Evolutionary conservation across 331 rosid species (phyloP), one percentile per base, ranked within the genome.

Genomic region (Quercus lobata): DNA sequence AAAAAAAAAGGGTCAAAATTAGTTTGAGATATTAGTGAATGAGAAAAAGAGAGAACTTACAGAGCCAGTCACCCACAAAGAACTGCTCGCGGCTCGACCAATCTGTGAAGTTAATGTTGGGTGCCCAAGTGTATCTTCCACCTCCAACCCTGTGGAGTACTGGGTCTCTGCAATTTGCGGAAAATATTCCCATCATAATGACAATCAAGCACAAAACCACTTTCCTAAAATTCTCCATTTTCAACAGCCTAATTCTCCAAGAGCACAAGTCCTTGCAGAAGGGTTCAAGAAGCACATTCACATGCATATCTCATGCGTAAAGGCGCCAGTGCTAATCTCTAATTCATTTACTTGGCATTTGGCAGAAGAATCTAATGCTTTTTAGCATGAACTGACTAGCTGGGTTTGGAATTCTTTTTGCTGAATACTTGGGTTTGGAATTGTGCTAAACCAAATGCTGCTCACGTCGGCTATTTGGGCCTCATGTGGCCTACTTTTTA

Each of bases 101-200:
- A 0, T 84, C 68, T 9, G 90, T 86, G 80, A 87, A 82, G 90
- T 89, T 90, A 71, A 77, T 16, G 25, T 78, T 35, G n/a, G 87
- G 89, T 7, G 58, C 57, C 97, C 97, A 92, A 4, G 80, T 86
- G 16, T 19, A 71, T 54, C 84, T 83, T 79, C 93, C 96, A 69
- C 98, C 98, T 80, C 98, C 97, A 75, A 92, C 89, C 78, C 87
- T 90, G 55, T 90, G 94, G 9, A 94, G 79, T 7, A 72, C 78
- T 10, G 87, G 88, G 8, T 87, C 76, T 80, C 89, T 82, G 71
- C 91, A 81, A 72, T 85, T 89, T 18, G 19, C 72, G 21, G 3
- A 56, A 61, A 68, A 49, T 70, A 37, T 53, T 1, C 81, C 62
- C 32, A 80, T 2, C 69, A 78, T 7, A 49, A 80, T 17, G 25